Evolutionary conservation across 768 basidiomycete species (phyloP), one percentile per base, ranked within the genome.

Genomic region (Rhizopogon salebrosus): DNA sequence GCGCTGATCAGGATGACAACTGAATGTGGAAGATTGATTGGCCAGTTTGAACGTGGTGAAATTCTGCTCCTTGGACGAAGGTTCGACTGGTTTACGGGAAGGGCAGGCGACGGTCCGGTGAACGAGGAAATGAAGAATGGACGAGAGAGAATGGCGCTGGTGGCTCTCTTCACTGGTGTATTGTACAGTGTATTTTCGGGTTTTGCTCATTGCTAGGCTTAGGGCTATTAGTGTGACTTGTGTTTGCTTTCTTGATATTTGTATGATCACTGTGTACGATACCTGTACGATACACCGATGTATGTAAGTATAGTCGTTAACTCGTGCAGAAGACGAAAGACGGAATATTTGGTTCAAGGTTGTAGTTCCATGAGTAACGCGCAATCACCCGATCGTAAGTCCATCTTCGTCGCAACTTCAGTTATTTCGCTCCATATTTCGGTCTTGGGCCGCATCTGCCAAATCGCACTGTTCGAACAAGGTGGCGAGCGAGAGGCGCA

Each of bases 21-120:
- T 36, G 82, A 84, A 52, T 62, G 69, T 41, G 82, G 80, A 0
- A 70, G 80, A 7, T 34, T 72, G 0, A 64, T 73, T 2, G 80
- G 82, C 1, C 55, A 77, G 14, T 18, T 82, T 8, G 69, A 70
- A 43, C 62, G 79, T n/a, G 56, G 72, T 0, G 80, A 83, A 56
- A 65, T 66, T 6, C 5, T 10, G 2, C 54, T 59, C 1, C 45
- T 82, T 18, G 72, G 75, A 0, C 57, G 53, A 24, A 62, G 82
- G 6, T 84, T 84, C 46, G 82, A 83, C 49, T 83, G 80, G 80
- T 84, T 83, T 52, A 64, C 75, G 0, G 70, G 74, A 7, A 60
- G 74, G 26, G 56, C 42, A 16, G 75, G 72, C 0, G 59, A 69
- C 4, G 75, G 68, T 0, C 80, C 79, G 0, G 65, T 57, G 49